These are phyloP conservation scores for Solanum pennellii DNA, from an alignment of 257 asterid species.

Conservation along the genomic window DNA sequence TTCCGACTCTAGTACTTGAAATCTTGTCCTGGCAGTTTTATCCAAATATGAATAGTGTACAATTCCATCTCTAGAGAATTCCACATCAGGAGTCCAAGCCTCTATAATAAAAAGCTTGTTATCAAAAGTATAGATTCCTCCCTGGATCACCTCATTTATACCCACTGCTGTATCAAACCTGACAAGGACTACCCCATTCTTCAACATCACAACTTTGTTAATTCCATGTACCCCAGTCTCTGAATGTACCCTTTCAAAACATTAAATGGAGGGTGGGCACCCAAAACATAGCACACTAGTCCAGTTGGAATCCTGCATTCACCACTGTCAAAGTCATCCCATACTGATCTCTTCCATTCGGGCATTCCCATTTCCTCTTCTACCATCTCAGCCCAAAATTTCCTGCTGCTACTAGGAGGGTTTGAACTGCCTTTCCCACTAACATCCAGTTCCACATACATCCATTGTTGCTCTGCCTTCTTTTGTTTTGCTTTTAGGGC, in stretches of 20 bases:
- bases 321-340: neutral
- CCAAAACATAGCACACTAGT: neutral
- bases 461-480: neutral
- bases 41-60: neutral
- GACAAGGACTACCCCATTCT: neutral
- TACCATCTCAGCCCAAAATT: too few relatives aligned
- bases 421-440: neutral
- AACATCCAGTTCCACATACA: neutral
- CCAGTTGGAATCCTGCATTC: neutral
- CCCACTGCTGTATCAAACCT: neutral
- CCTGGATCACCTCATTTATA: neutral
- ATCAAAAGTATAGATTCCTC: neutral
- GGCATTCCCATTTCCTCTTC: neutral
- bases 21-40: neutral
- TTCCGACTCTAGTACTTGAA: neutral
- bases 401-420: neutral
- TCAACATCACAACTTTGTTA: neutral
- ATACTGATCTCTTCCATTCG: neutral
- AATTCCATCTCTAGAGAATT: neutral
- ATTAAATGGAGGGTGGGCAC: neutral
- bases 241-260: neutral
- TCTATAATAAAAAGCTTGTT: neutral
- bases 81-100: neutral
- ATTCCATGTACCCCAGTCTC: neutral
- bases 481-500: neutral